Base-by-base conservation (phyloP, 768 basidiomycete genomes). In the Russula foetens region DNA sequence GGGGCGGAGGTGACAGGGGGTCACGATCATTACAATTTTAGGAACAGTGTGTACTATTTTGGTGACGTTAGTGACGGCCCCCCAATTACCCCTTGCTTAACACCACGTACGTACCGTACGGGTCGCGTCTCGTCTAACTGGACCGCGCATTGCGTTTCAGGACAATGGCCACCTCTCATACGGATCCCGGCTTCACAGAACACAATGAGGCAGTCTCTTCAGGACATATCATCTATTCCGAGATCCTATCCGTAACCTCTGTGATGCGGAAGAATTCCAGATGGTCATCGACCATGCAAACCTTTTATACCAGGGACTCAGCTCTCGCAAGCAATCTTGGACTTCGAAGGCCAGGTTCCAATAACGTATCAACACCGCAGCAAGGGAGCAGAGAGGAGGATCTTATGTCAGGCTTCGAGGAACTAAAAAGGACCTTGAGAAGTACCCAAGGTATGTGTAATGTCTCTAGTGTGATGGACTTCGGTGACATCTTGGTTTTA, bases 181-280 rank as follows among this genome's bases (percentile, higher is more conserved):
- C 23, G 39, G 14, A 56, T n/a, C 12, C 44, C 46, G 21, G 38
- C 21, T 35, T 52, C 53, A 31, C 31, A 17, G 43, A 52, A 14
- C 31, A 29, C 28, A 46, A 56, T 24, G 64, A 46, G 33, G 41
- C 44, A 0, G 77, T 84, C 56, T 81, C 86, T n/a, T 72, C 76
- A 49, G 85, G 85, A 60, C 88, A 93, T 80, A 81, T 97, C 45
- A 72, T 98, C 35, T 84, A 90, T 63, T 88, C 93, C 45, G 94
- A 98, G 77, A 89, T 98, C 62, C 81, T 94, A 53, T 79, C 90
- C 19, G 91, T 98, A 66, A 97, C 93, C 38, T 89, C 91, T 2
- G 81, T 84, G 21, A 98, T 99, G 95, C 90, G 96, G 72, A 92
- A 94, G 77, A 98, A 98, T 75, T 93, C 95, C 48, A 84, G 97